Conservation (phyloP, 176 grass and related monocot species). For the Alopecurus myosuroides region DNA sequence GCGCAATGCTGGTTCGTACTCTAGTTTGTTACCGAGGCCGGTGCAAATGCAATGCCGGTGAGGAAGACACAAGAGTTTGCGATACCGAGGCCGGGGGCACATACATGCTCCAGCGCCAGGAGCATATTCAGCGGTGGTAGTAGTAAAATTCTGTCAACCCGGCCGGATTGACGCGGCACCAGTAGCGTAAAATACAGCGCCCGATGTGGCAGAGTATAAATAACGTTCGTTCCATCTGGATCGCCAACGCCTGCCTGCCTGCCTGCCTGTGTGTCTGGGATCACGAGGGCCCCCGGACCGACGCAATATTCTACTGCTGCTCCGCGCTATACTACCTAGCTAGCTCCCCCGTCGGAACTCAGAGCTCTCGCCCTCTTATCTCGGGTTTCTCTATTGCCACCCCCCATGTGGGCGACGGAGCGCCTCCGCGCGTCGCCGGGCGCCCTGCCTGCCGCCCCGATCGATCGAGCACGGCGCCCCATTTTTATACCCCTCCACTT, state of each 20-base stretch:
- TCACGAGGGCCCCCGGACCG: conserved; percentile 53
- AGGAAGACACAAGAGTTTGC: background rate
- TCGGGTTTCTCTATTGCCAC: conserved; percentile 37
- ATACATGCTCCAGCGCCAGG: background rate
- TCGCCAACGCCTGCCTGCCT: conserved; percentile 21
- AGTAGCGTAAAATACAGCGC: background rate
- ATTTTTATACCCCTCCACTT: conserved; percentile 37
- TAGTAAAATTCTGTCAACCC: background rate
- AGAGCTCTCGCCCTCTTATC: background rate
- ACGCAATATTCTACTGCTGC: background rate
- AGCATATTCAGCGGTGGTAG: background rate
- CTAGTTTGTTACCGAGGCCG: too few species aligned
- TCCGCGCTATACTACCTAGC: too few species aligned
- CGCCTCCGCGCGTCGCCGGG: conserved; percentile 30
- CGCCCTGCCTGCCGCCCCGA: conserved; percentile 32
- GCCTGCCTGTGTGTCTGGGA: conserved; percentile 41
- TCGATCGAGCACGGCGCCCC: conserved; percentile 29
- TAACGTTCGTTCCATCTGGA: conserved; percentile 47
- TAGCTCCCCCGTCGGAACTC: background rate
- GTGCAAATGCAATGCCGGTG: too few species aligned
- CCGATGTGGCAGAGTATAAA: conserved; percentile 27
- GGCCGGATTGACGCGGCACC: background rate
- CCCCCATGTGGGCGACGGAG: conserved; percentile 17
- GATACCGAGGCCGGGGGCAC: conserved; percentile 21
- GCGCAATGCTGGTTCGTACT: background rate